Evolutionary conservation across 2,329 filamentous ascomycete genomes (phyloP), one percentile per base, ranked within the genome.

Genomic region (Coleophoma eucalyptorum): DNA sequence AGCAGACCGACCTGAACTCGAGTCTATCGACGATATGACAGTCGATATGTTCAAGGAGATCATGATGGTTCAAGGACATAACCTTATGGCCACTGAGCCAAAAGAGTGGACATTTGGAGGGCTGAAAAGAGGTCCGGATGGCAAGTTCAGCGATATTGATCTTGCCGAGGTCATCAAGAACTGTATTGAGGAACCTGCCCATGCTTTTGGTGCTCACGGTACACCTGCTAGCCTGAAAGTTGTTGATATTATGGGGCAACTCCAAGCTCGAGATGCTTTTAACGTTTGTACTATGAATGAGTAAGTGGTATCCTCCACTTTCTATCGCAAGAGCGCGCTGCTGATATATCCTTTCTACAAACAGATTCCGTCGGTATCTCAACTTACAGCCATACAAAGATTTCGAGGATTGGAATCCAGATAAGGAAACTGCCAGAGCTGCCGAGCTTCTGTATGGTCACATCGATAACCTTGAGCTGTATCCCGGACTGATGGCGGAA

Each of bases 401-500:
- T 1, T 80, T 80, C 49, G 71, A 78, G 43, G 72, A 76, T 19
- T 77, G 79, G 63, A 79, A 78, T 57, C 64, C 72, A 0, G 75
- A 80, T 49, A 72, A 73, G 3, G 66, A 70, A 18, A 70, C 79
- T 20, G 70, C 72, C 1, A 65, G 69, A 71, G 56, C 65, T 73
- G 54, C 69, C 2, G 57, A 67, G 52, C 63, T 71, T 32, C 64
- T 80, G 3, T 80, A 79, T 51, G 75, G 75, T 31, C 72, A 76
- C 37, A 75, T 76, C 13, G 76, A 80, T 46, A 67, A 71, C 7
- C 73, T 80, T 12, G 80, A 84, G 59, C 65, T 84, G 6, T 83
- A 83, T 55, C 80, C 80, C 2, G 80, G 80, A 12, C 59, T 83
- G 6, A 73, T 81, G 58, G 70, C 77, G 8, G 80, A 84, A 62